Conservation (phyloP, 2,329 filamentous ascomycete genomes). For the Hypoxylon sp. region DNA sequence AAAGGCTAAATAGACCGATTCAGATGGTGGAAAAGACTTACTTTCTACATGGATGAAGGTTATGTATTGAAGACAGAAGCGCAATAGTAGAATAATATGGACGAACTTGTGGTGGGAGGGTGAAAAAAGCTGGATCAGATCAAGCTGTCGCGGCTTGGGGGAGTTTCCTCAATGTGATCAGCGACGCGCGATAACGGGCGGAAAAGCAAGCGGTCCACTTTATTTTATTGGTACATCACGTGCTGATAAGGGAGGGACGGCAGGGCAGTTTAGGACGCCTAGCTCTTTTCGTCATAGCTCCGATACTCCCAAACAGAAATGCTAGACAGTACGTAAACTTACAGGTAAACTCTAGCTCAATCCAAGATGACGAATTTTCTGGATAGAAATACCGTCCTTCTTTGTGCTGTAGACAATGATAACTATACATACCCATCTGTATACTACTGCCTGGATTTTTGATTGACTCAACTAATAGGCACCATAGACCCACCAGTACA, state of each 20-base stretch:
- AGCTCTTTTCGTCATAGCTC: background rate
- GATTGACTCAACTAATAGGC: background rate
- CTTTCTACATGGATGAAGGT: slow-evolving; percentile 49
- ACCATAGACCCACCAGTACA: background rate
- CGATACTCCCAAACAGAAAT: too few species aligned
- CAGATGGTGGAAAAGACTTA: slow-evolving; percentile 3
- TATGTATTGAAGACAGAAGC: slow-evolving; percentile 5
- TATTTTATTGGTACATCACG: slow-evolving; percentile 34
- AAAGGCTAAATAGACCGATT: slow-evolving; percentile 8
- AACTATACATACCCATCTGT: too few species aligned
- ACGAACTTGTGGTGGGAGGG: slow-evolving; percentile 11
- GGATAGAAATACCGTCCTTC: too few species aligned
- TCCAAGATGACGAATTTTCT: too few species aligned
- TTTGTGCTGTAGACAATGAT: too few species aligned
- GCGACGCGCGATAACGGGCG: slow-evolving; percentile 43
- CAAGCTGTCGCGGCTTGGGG: slow-evolving; percentile 50
- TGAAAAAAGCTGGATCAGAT: slow-evolving; percentile 36
- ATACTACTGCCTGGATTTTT: too few species aligned
- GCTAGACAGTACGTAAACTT: too few species aligned
- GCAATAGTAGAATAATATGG: slow-evolving; percentile 5
- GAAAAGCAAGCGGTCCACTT: slow-evolving; percentile 37
- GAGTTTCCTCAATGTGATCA: slow-evolving; percentile 39
- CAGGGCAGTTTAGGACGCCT: background rate
- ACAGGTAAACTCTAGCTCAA: too few species aligned
- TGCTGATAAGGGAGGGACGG: slow-evolving; percentile 34